phyloP scores from a whole-genome alignment of 2,329 filamentous ascomycete genomes.

The Trichoderma sp. region DNA sequence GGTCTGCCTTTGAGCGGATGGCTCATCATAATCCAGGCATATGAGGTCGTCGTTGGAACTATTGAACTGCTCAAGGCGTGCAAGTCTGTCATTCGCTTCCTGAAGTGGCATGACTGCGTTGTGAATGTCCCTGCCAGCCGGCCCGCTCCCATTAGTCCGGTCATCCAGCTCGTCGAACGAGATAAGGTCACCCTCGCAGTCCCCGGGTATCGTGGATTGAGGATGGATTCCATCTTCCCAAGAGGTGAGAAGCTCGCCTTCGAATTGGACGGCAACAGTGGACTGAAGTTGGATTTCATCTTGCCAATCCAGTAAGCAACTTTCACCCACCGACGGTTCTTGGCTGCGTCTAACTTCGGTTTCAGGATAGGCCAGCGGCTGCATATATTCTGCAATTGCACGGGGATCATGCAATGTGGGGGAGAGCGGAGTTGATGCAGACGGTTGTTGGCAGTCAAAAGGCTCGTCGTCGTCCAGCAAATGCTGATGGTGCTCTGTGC shows the following conservation, averaged over 20 bases:
- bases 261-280: too few relatives aligned
- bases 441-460: not conserved
- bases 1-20: not conserved
- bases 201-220: too few relatives aligned
- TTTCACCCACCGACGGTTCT: not conserved
- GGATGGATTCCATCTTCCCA: not conserved
- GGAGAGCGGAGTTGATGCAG: not conserved
- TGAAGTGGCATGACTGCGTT: not conserved
- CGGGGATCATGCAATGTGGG: not conserved
- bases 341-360: not conserved
- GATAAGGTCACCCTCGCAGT: not conserved
- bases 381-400: not conserved
- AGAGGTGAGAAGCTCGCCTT: too few relatives aligned
- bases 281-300: not conserved
- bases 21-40: not conserved
- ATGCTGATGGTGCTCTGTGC: not conserved
- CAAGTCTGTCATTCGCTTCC: not conserved
- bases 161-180: conserved; percentile 5
- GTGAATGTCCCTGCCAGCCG: not conserved
- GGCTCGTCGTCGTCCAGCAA: not conserved
- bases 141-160: not conserved
- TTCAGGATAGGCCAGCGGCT: not conserved
- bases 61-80: conserved; percentile 6
- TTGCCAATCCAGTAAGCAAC: not conserved
- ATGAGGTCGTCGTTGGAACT: conserved; percentile 19